Evolutionary conservation across 345 rosid genomes (phyloP).

Genomic region (Eutrema japonicum): DNA sequence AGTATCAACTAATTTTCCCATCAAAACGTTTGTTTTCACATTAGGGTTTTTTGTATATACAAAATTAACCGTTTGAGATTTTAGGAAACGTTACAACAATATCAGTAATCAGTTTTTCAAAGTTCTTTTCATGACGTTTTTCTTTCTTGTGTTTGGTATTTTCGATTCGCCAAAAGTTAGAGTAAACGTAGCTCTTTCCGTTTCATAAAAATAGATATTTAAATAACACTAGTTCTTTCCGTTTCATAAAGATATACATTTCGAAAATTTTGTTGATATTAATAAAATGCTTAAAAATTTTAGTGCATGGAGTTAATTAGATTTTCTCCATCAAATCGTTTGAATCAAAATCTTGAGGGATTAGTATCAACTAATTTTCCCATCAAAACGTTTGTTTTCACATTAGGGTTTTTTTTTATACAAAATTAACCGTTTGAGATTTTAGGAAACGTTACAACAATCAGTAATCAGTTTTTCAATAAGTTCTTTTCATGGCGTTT

Average conservation of each 20-base stretch:
- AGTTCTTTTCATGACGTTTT: neutral
- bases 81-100: neutral
- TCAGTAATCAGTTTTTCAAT: neutral
- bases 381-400: slow-evolving; percentile 1
- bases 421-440: neutral
- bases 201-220: neutral
- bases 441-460: neutral
- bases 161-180: slow-evolving; percentile 3
- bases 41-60: slow-evolving; percentile 25
- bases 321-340: neutral
- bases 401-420: slow-evolving; percentile 32
- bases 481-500: neutral
- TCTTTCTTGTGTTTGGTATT: slow-evolving; percentile 3
- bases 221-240: neutral
- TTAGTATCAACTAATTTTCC: neutral
- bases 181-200: neutral
- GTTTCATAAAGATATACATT: neutral
- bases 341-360: neutral
- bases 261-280: neutral
- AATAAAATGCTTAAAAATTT: neutral
- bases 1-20: neutral
- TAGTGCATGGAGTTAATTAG: neutral
- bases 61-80: neutral
- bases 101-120: neutral
- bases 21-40: slow-evolving; percentile 6